phyloP scores from a whole-genome alignment of 257 asterid species.

The Solanum medicagineum region DNA sequence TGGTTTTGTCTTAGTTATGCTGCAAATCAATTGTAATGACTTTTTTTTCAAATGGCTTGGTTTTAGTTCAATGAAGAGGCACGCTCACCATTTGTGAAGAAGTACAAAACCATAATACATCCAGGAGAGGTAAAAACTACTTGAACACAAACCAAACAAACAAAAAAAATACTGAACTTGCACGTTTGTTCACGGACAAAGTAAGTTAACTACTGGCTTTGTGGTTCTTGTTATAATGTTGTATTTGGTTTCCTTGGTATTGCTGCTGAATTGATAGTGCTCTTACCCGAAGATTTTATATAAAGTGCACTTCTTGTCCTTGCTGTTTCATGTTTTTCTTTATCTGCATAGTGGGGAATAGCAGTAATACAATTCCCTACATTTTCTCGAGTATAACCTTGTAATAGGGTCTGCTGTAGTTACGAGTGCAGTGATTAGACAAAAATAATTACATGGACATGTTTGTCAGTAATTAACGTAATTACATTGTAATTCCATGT shows the following conservation, averaged over 20 bases:
- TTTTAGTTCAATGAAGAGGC: conserved; percentile 93
- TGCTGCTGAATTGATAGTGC: not conserved
- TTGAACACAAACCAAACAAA: not conserved
- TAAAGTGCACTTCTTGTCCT: not conserved
- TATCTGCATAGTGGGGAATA: not conserved
- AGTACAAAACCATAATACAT: conserved; percentile 90
- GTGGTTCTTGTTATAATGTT: not conserved
- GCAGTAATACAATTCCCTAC: not conserved
- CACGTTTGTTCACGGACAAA: not conserved
- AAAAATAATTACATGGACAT: not conserved
- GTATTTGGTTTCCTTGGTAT: not conserved
- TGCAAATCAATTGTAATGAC: not conserved
- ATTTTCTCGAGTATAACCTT: not conserved
- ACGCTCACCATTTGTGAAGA: conserved; percentile 86
- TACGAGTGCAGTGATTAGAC: not conserved
- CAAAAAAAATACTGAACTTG: not conserved
- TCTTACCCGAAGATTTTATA: not conserved
- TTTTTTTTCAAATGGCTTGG: conserved; percentile 1
- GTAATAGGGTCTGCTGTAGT: not conserved
- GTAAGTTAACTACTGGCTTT: not conserved
- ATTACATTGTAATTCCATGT: not conserved
- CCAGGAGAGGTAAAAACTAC: conserved; percentile 83
- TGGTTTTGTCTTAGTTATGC: not conserved
- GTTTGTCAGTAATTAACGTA: not conserved
- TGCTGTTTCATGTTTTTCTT: not conserved